Conservation (phyloP, 1,284 basidiomycete genomes). For the Ceratobasidium theobromae region DNA sequence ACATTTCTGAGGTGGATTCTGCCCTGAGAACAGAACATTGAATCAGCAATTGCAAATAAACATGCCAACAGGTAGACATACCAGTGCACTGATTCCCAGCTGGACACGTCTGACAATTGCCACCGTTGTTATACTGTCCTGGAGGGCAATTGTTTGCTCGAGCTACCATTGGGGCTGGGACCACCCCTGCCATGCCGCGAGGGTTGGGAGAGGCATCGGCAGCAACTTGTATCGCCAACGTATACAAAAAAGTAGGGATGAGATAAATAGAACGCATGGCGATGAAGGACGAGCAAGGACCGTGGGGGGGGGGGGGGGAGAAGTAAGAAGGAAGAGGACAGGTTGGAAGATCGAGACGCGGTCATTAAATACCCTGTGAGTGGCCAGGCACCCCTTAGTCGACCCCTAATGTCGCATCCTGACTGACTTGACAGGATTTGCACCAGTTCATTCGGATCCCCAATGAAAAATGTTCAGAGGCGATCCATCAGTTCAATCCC, state of each 20-base stretch:
- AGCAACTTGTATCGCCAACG: not conserved
- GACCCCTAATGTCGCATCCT: too few species aligned
- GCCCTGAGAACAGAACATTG: too few species aligned
- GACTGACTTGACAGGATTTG: too few species aligned
- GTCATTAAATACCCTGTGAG: too few species aligned
- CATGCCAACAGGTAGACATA: not conserved
- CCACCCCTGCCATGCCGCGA: not conserved
- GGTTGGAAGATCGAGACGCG: too few species aligned
- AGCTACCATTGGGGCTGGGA: not conserved
- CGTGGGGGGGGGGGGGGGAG: too few species aligned
- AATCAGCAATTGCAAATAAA: too few species aligned
- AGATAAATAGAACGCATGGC: constrained; percentile 11
- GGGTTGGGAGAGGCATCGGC: not conserved
- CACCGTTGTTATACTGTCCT: constrained; percentile 5
- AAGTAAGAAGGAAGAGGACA: too few species aligned
- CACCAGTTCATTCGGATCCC: too few species aligned
- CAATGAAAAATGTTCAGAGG: constrained; percentile 8
- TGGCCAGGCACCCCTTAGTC: too few species aligned
- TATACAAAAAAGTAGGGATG: not conserved
- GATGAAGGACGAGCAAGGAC: too few species aligned
- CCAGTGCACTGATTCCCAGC: constrained; percentile 8
- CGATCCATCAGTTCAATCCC: not conserved
- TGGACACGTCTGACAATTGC: not conserved
- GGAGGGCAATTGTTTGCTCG: not conserved
- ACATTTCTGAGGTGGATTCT: too few species aligned